Conservation (phyloP, 768 basidiomycete genomes). For the Kwoniella europaea region DNA sequence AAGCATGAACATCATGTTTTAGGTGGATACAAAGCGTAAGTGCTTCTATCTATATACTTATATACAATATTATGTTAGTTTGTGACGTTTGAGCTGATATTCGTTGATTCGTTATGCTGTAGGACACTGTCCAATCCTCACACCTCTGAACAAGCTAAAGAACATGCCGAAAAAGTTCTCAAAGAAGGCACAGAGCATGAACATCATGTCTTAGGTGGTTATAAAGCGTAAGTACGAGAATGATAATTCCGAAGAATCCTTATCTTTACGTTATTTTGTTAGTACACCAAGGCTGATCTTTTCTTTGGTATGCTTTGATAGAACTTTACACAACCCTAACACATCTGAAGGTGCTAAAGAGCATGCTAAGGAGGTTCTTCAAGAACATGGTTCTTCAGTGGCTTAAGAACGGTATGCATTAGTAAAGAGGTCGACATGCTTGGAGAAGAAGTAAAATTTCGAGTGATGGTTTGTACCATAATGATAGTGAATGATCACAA, state of each 20-base stretch:
- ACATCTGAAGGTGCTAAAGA: conserved; percentile 31
- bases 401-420: neutral
- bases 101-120: neutral
- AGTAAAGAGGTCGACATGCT: neutral
- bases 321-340: conserved; percentile 36
- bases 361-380: conserved; percentile 31
- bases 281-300: neutral
- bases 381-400: conserved; percentile 15
- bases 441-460: neutral
- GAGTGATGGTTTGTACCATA: neutral
- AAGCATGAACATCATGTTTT: conserved; percentile 26
- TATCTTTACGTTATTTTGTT: neutral
- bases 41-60: neutral
- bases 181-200: conserved; percentile 21
- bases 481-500: neutral
- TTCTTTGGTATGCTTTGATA: neutral
- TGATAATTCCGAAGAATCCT: no score
- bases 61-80: no score
- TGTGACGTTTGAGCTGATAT: neutral
- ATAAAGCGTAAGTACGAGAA: conserved; percentile 31
- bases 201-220: conserved; percentile 28
- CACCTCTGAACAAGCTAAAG: conserved; percentile 30
- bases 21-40: conserved; percentile 41
- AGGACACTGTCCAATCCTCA: conserved; percentile 38
- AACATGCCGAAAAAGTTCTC: conserved; percentile 29